Percentiles rank a stretch among this genome's conserved stretches.
These are phyloP conservation scores for Eucalyptus lansdowneana DNA, from an alignment of 345 rosid species.

Conservation along the genomic window DNA sequence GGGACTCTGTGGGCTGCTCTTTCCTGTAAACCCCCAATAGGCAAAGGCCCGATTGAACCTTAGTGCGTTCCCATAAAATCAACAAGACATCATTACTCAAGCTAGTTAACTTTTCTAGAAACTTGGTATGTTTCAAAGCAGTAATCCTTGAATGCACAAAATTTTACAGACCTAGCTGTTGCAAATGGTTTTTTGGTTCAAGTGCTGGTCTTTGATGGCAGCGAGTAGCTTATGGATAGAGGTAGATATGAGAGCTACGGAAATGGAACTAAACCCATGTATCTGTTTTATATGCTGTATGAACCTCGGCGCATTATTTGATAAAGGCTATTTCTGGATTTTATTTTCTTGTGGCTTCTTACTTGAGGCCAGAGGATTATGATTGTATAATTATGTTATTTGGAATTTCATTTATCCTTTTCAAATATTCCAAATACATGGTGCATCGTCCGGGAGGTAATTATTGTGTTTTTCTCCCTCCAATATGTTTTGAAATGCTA, in stretches of 20 bases:
- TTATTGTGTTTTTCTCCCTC: neutral
- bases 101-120: neutral
- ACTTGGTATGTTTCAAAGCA: neutral
- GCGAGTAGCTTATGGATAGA: neutral
- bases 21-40: neutral
- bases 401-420: neutral
- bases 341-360: neutral
- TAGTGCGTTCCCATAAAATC: neutral
- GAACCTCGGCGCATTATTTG: neutral
- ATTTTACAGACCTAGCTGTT: neutral
- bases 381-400: neutral
- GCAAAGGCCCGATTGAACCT: neutral
- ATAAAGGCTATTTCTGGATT: neutral
- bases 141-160: neutral
- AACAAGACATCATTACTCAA: neutral
- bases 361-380: neutral
- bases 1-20: neutral
- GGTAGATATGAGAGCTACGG: neutral
- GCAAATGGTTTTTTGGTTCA: neutral
- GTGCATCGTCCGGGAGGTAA: neutral
- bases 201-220: neutral
- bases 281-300: neutral
- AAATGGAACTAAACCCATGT: neutral
- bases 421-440: neutral
- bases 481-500: neutral